Evolutionary conservation across 2,329 filamentous ascomycete species (phyloP).

Genomic region (Ampelomyces quisqualis): DNA sequence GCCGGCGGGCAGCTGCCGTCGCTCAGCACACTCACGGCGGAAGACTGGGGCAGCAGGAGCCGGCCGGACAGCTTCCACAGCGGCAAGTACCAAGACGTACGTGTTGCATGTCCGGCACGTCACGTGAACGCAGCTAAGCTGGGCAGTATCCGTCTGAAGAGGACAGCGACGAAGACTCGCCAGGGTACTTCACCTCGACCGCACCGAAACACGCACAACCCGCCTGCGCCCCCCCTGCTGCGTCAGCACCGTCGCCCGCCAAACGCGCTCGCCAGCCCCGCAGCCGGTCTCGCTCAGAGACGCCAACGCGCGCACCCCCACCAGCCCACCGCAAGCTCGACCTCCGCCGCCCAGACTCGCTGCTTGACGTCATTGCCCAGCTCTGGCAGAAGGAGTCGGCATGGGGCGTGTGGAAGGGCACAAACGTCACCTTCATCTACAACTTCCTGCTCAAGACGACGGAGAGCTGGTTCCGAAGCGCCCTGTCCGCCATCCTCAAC

Average conservation of each 20-base stretch:
- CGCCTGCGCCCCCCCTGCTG: slow-evolving; percentile 35
- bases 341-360: slow-evolving; percentile 73
- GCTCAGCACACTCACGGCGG: slow-evolving; percentile 16
- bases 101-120: slow-evolving; percentile 4
- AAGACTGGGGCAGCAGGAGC: slow-evolving; percentile 24
- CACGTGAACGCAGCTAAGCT: slow-evolving; percentile 22
- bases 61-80: slow-evolving; percentile 37
- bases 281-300: slow-evolving; percentile 43
- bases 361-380: slow-evolving; percentile 82
- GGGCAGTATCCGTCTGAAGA: slow-evolving; percentile 60
- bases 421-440: slow-evolving; percentile 91
- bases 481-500: slow-evolving; percentile 87
- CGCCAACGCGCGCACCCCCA: slow-evolving; percentile 44
- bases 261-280: slow-evolving; percentile 41
- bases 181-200: slow-evolving; percentile 78
- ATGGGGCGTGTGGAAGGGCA: slow-evolving; percentile 91
- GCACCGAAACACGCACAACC: slow-evolving; percentile 53
- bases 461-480: slow-evolving; percentile 87
- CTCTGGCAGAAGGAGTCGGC: slow-evolving; percentile 87
- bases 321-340: slow-evolving; percentile 62
- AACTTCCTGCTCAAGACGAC: slow-evolving; percentile 80
- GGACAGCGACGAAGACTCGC: slow-evolving; percentile 69
- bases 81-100: slow-evolving; percentile 39
- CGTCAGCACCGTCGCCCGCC: slow-evolving; percentile 41
- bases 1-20: slow-evolving; percentile 41